A percentile compares a stretch with the other conserved stretches of the same genome.
Conservation (phyloP, 345 rosid species). For the Laguncularia racemosa region DNA sequence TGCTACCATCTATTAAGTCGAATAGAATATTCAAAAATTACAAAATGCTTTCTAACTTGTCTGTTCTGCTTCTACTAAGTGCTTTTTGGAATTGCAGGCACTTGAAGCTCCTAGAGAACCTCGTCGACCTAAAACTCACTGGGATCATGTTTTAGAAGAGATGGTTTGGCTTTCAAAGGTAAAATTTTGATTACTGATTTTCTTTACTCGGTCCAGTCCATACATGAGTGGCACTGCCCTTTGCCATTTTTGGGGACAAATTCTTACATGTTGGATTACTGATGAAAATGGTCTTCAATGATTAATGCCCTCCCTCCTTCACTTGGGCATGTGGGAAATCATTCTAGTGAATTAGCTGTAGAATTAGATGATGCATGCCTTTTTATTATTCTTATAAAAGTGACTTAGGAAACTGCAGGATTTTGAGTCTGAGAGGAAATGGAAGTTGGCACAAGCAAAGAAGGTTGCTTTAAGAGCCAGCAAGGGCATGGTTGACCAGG, state of each 20-base stretch:
- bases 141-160: constrained; percentile 99
- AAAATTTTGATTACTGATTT: constrained; percentile 3
- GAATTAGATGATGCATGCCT: background rate
- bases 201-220: background rate
- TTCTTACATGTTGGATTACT: too few relatives aligned
- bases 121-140: constrained; percentile 85
- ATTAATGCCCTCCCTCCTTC: background rate
- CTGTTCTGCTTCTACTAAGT: constrained; percentile 1
- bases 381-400: constrained; percentile 3
- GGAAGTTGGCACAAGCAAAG: constrained; percentile 96
- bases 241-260: too few relatives aligned
- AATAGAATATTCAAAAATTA: too few relatives aligned
- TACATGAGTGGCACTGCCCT: too few relatives aligned
- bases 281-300: too few relatives aligned
- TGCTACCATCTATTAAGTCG: too few relatives aligned
- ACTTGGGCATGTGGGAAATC: background rate
- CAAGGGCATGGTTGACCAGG: constrained; percentile 94
- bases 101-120: constrained; percentile 96
- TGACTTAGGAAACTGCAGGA: constrained; percentile 47
- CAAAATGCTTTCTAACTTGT: too few relatives aligned
- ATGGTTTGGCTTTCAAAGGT: constrained; percentile 99
- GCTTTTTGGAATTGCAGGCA: constrained; percentile 35
- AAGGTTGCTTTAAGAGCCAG: constrained; percentile 93
- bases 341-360: background rate
- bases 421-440: constrained; percentile 96